phyloP scores from a whole-genome alignment of 2,329 filamentous ascomycete species.

The Trichoderma sp. region DNA sequence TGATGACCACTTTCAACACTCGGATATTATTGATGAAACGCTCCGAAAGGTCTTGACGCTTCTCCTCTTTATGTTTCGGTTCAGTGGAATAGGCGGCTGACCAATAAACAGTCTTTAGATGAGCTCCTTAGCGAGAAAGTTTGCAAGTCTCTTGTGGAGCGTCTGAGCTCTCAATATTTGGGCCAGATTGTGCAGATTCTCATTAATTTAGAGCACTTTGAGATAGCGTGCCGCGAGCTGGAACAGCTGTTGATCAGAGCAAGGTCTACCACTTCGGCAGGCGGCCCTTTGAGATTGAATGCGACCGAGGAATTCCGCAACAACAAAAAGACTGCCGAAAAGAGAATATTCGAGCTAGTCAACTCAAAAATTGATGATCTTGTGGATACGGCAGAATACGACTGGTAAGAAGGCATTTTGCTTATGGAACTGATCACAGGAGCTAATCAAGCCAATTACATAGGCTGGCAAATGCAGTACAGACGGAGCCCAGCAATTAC shows the following conservation, averaged over 20 bases:
- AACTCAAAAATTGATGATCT: slow-evolving; percentile 99
- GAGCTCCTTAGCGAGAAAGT: slow-evolving; percentile 92
- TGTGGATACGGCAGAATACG: slow-evolving; percentile 95
- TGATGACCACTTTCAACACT: slow-evolving; percentile 92
- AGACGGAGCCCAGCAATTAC: slow-evolving; percentile 81
- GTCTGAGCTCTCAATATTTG: slow-evolving; percentile 87
- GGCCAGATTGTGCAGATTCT: slow-evolving; percentile 98
- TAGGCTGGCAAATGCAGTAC: slow-evolving; percentile 57
- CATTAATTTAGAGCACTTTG: slow-evolving; percentile 96
- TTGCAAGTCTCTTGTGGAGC: slow-evolving; percentile 84
- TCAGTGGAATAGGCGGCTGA: not conserved
- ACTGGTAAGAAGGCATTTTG: slow-evolving; percentile 62
- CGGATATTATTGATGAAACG: slow-evolving; percentile 86
- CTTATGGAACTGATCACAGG: not conserved
- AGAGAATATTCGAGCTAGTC: slow-evolving; percentile 96
- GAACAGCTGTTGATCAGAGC: slow-evolving; percentile 84
- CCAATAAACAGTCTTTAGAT: slow-evolving; percentile 71
- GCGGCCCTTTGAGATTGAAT: slow-evolving; percentile 74
- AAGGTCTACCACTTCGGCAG: slow-evolving; percentile 77
- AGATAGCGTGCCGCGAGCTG: slow-evolving; percentile 86
- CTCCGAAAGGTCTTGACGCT: slow-evolving; percentile 64
- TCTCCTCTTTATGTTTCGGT: not conserved
- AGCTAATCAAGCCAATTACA: slow-evolving; percentile 28
- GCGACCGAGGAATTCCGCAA: slow-evolving; percentile 85
- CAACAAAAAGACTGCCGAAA: slow-evolving; percentile 95